Evolutionary conservation across 768 basidiomycete genomes (phyloP).

Genomic region (Lentinula sp.): DNA sequence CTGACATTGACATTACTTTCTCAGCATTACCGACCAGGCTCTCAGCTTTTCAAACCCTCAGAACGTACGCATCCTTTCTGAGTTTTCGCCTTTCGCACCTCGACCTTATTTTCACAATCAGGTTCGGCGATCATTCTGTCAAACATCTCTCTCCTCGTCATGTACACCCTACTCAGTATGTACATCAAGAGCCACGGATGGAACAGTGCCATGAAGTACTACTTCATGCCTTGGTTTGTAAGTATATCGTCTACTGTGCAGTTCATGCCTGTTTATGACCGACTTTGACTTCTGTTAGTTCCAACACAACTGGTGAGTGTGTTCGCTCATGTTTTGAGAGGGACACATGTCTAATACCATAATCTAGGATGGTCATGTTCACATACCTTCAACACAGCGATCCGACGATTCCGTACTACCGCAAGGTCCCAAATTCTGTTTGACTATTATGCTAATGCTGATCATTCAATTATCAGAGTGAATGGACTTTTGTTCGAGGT

Average conservation of each 20-base stretch:
- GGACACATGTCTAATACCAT: constrained; percentile 1
- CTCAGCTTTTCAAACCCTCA: constrained; percentile 38
- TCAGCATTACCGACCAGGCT: constrained; percentile 38
- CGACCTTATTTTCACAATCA: constrained; percentile 3
- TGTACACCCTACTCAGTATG: constrained; percentile 27
- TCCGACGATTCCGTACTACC: constrained; percentile 54
- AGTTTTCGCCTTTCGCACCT: neutral
- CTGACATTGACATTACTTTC: neutral
- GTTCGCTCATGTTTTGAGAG: neutral
- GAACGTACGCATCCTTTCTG: constrained; percentile 23
- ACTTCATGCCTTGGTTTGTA: constrained; percentile 47
- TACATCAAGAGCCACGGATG: constrained; percentile 26
- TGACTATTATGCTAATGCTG: neutral
- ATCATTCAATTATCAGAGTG: constrained; percentile 19
- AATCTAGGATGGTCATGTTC: constrained; percentile 50
- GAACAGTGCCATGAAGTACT: constrained; percentile 29
- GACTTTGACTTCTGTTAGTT: constrained; percentile 20
- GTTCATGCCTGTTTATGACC: neutral
- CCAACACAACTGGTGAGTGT: constrained; percentile 37
- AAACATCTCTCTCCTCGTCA: constrained; percentile 32
- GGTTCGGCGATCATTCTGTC: constrained; percentile 33
- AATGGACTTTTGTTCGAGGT: constrained; percentile 58
- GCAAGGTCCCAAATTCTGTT: constrained; percentile 16
- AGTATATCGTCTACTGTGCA: constrained; percentile 5
- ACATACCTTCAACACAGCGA: constrained; percentile 61